A percentile compares a stretch with the other conserved stretches of the same genome.
phyloP scores from a whole-genome alignment of 164 flowering plant species.

The Vitis rotundifolia region DNA sequence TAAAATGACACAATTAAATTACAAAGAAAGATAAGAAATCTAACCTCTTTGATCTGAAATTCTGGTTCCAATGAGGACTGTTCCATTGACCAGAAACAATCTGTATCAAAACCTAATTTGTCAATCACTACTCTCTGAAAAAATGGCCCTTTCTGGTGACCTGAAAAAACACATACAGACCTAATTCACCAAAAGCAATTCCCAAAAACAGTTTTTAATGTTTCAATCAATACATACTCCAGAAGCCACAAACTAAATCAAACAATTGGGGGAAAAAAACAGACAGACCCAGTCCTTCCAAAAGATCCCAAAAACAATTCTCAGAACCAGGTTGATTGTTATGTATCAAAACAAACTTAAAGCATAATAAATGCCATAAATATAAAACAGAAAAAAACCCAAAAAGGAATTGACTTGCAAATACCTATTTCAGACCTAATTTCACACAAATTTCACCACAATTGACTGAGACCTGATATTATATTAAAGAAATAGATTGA shows the following conservation, averaged over 20 bases:
- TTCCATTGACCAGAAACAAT: constrained; percentile 13
- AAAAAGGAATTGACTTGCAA: background rate
- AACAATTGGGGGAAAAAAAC: too few species aligned
- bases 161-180: background rate
- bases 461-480: background rate
- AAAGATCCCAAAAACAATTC: background rate
- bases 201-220: background rate
- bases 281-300: too few species aligned
- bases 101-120: background rate
- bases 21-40: constrained; percentile 1
- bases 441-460: constrained; percentile 1
- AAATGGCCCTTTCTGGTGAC: background rate
- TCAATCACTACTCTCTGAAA: constrained; percentile 2
- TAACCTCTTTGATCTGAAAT: constrained; percentile 24
- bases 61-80: constrained; percentile 16
- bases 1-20: background rate
- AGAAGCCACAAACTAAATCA: too few species aligned
- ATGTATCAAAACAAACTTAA: background rate
- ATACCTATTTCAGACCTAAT: background rate
- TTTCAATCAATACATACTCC: background rate
- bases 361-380: background rate
- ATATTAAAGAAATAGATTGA: background rate
- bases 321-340: background rate
- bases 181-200: background rate
- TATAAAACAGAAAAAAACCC: background rate